These are phyloP conservation scores for Omphalotus guepiniiformis DNA, from an alignment of 768 basidiomycete species.

Conservation along the genomic window DNA sequence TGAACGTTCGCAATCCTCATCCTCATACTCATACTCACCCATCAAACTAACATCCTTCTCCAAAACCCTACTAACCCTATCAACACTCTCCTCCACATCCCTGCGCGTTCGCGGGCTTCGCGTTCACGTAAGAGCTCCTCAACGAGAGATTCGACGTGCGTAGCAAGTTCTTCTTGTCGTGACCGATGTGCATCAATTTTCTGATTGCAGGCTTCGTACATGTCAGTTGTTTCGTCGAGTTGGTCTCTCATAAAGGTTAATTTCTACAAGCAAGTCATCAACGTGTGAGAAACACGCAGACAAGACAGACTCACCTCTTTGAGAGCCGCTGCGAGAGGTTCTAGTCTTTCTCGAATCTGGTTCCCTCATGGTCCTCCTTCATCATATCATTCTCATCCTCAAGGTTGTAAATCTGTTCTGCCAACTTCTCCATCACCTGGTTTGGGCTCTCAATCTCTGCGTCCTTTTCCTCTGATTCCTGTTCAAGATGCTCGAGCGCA, in stretches of 20 bases:
- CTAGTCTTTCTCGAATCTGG: constrained; percentile 68
- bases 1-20: too few relatives aligned
- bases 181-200: constrained; percentile 66
- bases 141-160: constrained; percentile 69
- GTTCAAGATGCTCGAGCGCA: constrained; percentile 70
- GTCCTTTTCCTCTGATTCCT: constrained; percentile 77
- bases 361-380: constrained; percentile 63
- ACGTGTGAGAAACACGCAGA: background rate
- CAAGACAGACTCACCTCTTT: constrained; percentile 60
- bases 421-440: constrained; percentile 73
- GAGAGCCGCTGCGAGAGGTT: constrained; percentile 63
- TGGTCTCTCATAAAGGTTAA: constrained; percentile 57
- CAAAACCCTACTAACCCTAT: too few relatives aligned
- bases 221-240: constrained; percentile 60
- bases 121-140: constrained; percentile 57
- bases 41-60: too few relatives aligned
- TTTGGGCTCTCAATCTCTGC: constrained; percentile 70
- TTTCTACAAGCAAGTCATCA: constrained; percentile 69
- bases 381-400: constrained; percentile 84
- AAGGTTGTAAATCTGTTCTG: constrained; percentile 75
- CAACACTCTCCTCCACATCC: too few relatives aligned
- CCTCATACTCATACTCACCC: too few relatives aligned
- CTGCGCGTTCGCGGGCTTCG: constrained; percentile 47
- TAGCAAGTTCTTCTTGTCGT: constrained; percentile 74
- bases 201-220: constrained; percentile 57